Conservation (phyloP, 2,329 filamentous ascomycete genomes). For the Neonectria punicea region DNA sequence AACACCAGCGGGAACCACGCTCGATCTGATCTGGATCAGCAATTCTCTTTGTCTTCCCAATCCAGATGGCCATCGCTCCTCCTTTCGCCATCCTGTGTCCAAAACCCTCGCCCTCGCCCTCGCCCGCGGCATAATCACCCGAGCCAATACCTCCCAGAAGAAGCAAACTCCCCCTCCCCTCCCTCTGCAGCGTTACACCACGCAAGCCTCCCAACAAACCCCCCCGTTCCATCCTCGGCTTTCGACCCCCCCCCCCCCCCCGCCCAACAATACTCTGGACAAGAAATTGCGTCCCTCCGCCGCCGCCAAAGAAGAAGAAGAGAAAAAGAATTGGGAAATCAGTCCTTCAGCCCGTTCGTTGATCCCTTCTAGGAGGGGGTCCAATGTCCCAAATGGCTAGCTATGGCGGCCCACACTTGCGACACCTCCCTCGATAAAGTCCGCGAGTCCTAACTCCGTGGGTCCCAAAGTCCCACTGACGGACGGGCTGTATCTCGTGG, state of each 20-base stretch:
- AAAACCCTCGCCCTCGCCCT: neutral
- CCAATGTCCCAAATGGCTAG: neutral
- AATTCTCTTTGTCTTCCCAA: neutral
- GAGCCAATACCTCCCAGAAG: slow-evolving; percentile 2
- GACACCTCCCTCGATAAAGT: neutral
- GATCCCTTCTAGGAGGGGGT: no score
- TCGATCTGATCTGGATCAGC: neutral
- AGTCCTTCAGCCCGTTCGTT: neutral
- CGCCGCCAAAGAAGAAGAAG: neutral
- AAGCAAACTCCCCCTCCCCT: neutral
- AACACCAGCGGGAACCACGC: neutral
- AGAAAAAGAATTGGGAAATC: no score
- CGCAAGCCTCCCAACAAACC: neutral
- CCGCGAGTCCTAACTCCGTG: slow-evolving; percentile 1
- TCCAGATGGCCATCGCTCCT: no score
- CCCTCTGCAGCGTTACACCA: slow-evolving; percentile 3
- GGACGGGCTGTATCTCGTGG: slow-evolving; percentile 14
- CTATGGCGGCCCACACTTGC: slow-evolving; percentile 2
- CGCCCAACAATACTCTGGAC: neutral
- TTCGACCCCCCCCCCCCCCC: neutral
- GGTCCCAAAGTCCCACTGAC: neutral
- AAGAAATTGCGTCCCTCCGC: neutral
- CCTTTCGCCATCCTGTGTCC: no score
- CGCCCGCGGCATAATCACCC: neutral
- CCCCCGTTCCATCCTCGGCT: neutral